Evolutionary conservation across 805 yeast species (phyloP).

Genomic region (Candida pini): DNA sequence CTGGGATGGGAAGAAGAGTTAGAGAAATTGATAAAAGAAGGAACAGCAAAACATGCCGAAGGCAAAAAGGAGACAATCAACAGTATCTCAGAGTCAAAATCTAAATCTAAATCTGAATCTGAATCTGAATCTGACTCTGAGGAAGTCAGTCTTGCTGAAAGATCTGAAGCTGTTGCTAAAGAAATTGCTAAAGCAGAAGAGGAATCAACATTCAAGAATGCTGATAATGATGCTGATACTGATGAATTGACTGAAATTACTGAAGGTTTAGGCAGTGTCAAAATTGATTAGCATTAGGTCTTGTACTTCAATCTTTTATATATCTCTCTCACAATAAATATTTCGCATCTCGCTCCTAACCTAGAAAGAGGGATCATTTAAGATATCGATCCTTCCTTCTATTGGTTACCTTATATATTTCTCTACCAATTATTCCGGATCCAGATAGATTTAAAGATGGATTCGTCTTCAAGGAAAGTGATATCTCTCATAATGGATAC

Average conservation of each 20-base stretch:
- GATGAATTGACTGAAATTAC: constrained; percentile 16
- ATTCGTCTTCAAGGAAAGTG: neutral
- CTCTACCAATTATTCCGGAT: no score
- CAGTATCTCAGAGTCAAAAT: constrained; percentile 5
- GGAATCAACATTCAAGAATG: constrained; percentile 3
- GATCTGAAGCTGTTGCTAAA: constrained; percentile 21
- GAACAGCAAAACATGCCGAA: constrained; percentile 15
- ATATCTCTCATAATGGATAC: constrained; percentile 4
- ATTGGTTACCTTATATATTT: no score
- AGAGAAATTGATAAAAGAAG: constrained; percentile 31
- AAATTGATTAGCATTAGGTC: constrained; percentile 8
- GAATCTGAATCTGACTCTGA: constrained; percentile 8
- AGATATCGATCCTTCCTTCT: no score
- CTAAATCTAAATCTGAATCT: constrained; percentile 2
- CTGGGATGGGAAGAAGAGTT: constrained; percentile 65
- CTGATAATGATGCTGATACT: constrained; percentile 9
- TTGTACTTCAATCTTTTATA: no score
- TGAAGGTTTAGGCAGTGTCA: constrained; percentile 10
- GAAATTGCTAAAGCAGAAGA: constrained; percentile 22
- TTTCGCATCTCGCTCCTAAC: no score
- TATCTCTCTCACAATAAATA: no score
- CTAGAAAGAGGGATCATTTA: no score
- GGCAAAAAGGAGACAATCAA: no score
- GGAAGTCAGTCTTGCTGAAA: constrained; percentile 12
- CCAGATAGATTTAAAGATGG: constrained; percentile 1